Percentiles rank a stretch among this genome's conserved stretches.
Conservation (phyloP, 2,329 filamentous ascomycete species). For the Fusarium sp. region DNA sequence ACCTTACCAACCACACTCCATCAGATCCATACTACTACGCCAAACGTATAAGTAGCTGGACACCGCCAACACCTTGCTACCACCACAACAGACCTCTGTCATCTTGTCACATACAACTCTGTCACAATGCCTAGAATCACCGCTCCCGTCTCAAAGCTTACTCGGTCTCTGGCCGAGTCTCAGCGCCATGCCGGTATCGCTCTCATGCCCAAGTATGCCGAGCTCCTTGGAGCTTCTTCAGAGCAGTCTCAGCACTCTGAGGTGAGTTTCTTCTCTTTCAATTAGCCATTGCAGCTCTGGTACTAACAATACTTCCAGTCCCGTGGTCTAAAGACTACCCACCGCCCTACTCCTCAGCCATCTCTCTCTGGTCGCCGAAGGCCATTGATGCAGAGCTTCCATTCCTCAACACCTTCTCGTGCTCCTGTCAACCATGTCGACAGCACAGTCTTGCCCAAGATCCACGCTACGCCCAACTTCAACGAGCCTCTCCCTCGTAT, state of each 20-base stretch:
- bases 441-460: constrained; percentile 60
- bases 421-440: constrained; percentile 56
- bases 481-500: constrained; percentile 58
- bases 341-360: constrained; percentile 57
- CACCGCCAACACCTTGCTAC: background rate
- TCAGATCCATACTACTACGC: constrained; percentile 1
- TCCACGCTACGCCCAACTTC: constrained; percentile 43
- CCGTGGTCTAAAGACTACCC: constrained; percentile 56
- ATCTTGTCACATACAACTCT: background rate
- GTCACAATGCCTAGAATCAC: constrained; percentile 58
- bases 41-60: constrained; percentile 29
- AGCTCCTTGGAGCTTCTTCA: constrained; percentile 50
- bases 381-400: constrained; percentile 72
- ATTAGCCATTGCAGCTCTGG: background rate
- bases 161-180: constrained; percentile 56
- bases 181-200: constrained; percentile 50
- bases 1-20: background rate
- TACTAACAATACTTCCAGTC: constrained; percentile 41
- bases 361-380: constrained; percentile 55
- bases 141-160: constrained; percentile 58
- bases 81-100: background rate
- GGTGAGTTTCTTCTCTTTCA: constrained; percentile 44
- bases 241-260: constrained; percentile 48
- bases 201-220: constrained; percentile 58
- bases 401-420: constrained; percentile 55